Percentiles rank a stretch among this genome's conserved stretches.
Evolutionary conservation across 768 basidiomycete species (phyloP).

Genomic region (Tricholoma flavovirens): DNA sequence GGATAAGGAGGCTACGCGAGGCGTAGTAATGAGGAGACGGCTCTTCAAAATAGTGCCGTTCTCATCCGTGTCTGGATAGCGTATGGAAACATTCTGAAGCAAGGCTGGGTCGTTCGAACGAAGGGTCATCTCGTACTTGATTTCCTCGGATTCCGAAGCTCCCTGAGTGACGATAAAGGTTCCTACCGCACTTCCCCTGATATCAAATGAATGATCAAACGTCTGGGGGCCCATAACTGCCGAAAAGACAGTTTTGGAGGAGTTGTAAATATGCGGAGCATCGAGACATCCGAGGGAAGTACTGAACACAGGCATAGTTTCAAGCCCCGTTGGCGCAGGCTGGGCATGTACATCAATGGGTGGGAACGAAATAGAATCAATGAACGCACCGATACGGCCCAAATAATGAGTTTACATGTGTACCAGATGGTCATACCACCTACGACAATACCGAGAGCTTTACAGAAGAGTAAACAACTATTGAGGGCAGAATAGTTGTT

Average conservation of each 20-base stretch:
- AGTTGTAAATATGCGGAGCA: slow-evolving; percentile 41
- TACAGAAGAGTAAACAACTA: slow-evolving; percentile 51
- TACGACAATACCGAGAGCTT: slow-evolving; percentile 47
- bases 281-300: slow-evolving; percentile 44
- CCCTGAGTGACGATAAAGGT: slow-evolving; percentile 46
- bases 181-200: slow-evolving; percentile 44
- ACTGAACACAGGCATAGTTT: slow-evolving; percentile 52
- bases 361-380: not conserved
- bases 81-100: slow-evolving; percentile 32
- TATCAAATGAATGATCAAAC: slow-evolving; percentile 40
- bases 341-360: slow-evolving; percentile 15
- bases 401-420: slow-evolving; percentile 37
- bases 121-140: slow-evolving; percentile 46
- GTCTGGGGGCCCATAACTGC: slow-evolving; percentile 31
- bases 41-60: slow-evolving; percentile 28
- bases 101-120: slow-evolving; percentile 36
- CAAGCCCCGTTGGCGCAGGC: slow-evolving; percentile 46
- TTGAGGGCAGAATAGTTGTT: not conserved
- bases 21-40: slow-evolving; percentile 34
- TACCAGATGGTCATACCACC: slow-evolving; percentile 36
- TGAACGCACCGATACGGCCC: slow-evolving; percentile 40
- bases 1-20: slow-evolving; percentile 17
- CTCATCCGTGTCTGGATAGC: slow-evolving; percentile 29
- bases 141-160: slow-evolving; percentile 30
- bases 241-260: slow-evolving; percentile 28